Base-by-base conservation (phyloP, 2,329 filamentous ascomycete genomes). In the Canariomyces notabilis region DNA sequence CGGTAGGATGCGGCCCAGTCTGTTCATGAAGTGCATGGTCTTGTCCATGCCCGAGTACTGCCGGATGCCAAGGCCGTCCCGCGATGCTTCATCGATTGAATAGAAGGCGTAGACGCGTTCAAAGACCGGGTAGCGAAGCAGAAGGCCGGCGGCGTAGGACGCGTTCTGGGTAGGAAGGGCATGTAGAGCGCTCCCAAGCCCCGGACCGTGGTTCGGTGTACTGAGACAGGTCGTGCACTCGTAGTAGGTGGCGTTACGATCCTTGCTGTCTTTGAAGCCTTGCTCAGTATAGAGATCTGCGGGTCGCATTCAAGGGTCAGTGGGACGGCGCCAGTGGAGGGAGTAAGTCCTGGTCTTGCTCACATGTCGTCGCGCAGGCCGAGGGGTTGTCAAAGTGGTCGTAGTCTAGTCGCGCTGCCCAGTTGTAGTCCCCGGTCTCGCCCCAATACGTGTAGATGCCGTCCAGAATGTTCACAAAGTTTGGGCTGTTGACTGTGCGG, bases 151-250 rank as follows among this genome's bases (percentile, higher is more conserved):
- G 9, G 46, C 46, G 15, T 34, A 36, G 29, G 40, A 37, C 5
- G 32, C n/a, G n/a, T n/a, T n/a, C n/a, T n/a, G n/a, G 11, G 36
- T 40, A 34, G 19, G 23, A 15, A 6, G 18, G 11, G 33, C n/a
- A 33, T 18, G 41, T 19, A 26, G 15, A 11, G n/a, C 22, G 22
- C 11, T 12, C 19, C 22, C 14, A 21, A 31, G 42, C 18, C 14
- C n/a, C 16, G 16, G 35, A 21, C 5, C 4, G 8, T 18, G 9
- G 6, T 19, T 9, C 9, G 3, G 35, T 15, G 15, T 19, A 20
- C 21, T 37, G 31, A 44, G 42, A 34, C 42, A 44, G 21, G 42
- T 31, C 18, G 33, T 44, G 42, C 42, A 44, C 21, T 38, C 42
- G 23, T 26, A 33, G 16, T 16, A 31, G 12, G 14, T 35, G 34